phyloP scores from a whole-genome alignment of 371 early-diverging fungal species.

The Mucor irregularis region DNA sequence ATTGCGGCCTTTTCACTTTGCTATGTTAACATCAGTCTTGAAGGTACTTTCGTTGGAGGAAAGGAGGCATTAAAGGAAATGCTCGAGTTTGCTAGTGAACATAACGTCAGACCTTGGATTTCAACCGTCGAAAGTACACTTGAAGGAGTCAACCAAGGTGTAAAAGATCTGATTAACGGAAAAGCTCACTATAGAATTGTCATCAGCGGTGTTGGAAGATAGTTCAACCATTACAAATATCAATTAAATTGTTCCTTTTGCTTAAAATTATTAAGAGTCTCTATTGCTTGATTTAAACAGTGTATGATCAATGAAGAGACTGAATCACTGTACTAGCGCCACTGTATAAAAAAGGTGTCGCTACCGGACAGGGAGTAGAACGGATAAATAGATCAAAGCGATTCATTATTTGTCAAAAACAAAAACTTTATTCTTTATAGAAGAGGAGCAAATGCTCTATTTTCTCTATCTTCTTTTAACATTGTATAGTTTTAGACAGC shows the following conservation, averaged over 20 bases:
- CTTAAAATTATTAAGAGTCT: no score
- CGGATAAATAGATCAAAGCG: no score
- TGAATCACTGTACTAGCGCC: no score
- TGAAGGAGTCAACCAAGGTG: slow-evolving; percentile 64
- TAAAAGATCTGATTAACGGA: slow-evolving; percentile 59
- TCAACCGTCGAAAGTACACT: slow-evolving; percentile 59
- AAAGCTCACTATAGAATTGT: slow-evolving; percentile 76
- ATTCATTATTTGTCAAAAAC: no score
- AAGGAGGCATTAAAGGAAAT: slow-evolving; percentile 57
- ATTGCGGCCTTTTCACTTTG: slow-evolving; percentile 49
- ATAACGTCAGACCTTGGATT: slow-evolving; percentile 67
- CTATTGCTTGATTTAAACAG: no score
- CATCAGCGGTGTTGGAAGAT: slow-evolving; percentile 34
- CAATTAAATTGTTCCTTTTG: no score
- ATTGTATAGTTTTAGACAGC: background rate
- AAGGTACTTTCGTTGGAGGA: slow-evolving; percentile 75
- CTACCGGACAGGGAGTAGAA: no score
- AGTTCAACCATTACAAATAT: no score
- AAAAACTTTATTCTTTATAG: no score
- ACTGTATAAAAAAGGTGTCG: no score
- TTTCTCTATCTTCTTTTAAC: background rate
- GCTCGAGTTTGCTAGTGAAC: slow-evolving; percentile 71
- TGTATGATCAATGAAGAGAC: no score
- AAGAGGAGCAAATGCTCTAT: background rate
- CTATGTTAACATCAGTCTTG: slow-evolving; percentile 50